Percentiles rank a stretch among this genome's conserved stretches.
These are phyloP conservation scores for Sphaerosporella brunnea DNA, from an alignment of 495 filamentous ascomycete species.

Conservation along the genomic window DNA sequence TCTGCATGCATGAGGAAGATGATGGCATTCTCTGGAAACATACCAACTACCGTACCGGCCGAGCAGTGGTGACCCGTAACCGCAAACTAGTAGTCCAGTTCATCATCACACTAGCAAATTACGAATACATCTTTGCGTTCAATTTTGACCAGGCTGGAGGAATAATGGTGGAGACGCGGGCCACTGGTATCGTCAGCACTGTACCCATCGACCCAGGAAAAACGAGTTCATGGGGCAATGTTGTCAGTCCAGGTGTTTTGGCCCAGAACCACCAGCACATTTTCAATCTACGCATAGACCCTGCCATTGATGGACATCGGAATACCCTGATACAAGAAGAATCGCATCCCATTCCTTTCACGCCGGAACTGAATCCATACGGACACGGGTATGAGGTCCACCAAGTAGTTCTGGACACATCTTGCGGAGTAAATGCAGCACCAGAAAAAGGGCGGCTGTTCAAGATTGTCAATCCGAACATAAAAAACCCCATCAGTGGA, in stretches of 20 bases:
- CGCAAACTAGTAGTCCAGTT: slow-evolving; percentile 51
- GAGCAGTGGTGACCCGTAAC: slow-evolving; percentile 42
- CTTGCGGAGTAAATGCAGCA: slow-evolving; percentile 32
- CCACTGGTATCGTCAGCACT: slow-evolving; percentile 33
- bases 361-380: slow-evolving; percentile 31
- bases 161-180: slow-evolving; percentile 33
- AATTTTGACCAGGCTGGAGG: slow-evolving; percentile 36
- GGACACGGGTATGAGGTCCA: slow-evolving; percentile 34
- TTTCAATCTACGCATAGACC: slow-evolving; percentile 38
- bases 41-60: slow-evolving; percentile 45
- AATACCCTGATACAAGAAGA: slow-evolving; percentile 36
- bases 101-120: slow-evolving; percentile 64
- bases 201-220: slow-evolving; percentile 33
- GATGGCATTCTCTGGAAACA: slow-evolving; percentile 49
- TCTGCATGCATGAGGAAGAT: slow-evolving; percentile 54
- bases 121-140: slow-evolving; percentile 51
- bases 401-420: slow-evolving; percentile 31
- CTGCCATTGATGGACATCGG: slow-evolving; percentile 36
- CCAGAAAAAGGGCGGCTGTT: slow-evolving; percentile 33
- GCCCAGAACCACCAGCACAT: slow-evolving; percentile 40
- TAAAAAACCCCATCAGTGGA: slow-evolving; percentile 28
- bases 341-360: slow-evolving; percentile 29
- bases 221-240: slow-evolving; percentile 34
- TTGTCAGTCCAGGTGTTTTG: slow-evolving; percentile 31
- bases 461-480: slow-evolving; percentile 35